Evolutionary conservation across 2,329 filamentous ascomycete genomes (phyloP), one percentile per base, ranked within the genome.

Genomic region (Ceratocystis harringtonii): DNA sequence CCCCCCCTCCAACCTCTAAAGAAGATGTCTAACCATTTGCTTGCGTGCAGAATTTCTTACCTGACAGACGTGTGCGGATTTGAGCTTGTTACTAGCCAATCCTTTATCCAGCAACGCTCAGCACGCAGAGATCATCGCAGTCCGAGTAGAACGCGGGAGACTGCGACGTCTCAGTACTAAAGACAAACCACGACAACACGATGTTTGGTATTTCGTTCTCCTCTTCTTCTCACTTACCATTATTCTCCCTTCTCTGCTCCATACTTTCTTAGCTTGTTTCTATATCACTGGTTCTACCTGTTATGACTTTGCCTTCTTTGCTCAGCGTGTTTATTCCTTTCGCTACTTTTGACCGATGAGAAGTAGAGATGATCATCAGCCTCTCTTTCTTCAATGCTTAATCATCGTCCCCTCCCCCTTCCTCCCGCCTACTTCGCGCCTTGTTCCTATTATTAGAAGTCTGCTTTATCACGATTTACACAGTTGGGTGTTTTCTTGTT

Each of bases 11-110:
- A 41, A 4, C 36, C 36, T 15, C 36, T 41, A 36, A 25, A 10
- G 3, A 17, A 8, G 2, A 25, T 67, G 63, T 67, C 30, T 43
- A 45, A 50, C 30, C 17, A 36, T 25, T 36, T 17, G 36, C 19
- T 7, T 10, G 44, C 3, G 17, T 66, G 36, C 10, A 84, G 81
- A 69, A 72, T 82, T 62, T 72, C 75, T 62, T 84, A 82, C 70
- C 73, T 84, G 32, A 79, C 76, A 41, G 73, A 77, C 44, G 73
- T 79, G 8, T 80, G 82, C 68, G 81, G 81, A 43, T 84, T 81
- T 69, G 81, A 84, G 69, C 73, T 74, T 65, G 74, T 75, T n/a
- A 81, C 80, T 41, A 81, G 80, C 69, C 75, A 76, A 67, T 72
- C 72, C 17, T 72, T 82, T 55, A 75, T 81, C 55, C 73, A 74